These are phyloP conservation scores for Pythium aquatile DNA, from an alignment of 352 stramenopile genomes.

Conservation along the genomic window DNA sequence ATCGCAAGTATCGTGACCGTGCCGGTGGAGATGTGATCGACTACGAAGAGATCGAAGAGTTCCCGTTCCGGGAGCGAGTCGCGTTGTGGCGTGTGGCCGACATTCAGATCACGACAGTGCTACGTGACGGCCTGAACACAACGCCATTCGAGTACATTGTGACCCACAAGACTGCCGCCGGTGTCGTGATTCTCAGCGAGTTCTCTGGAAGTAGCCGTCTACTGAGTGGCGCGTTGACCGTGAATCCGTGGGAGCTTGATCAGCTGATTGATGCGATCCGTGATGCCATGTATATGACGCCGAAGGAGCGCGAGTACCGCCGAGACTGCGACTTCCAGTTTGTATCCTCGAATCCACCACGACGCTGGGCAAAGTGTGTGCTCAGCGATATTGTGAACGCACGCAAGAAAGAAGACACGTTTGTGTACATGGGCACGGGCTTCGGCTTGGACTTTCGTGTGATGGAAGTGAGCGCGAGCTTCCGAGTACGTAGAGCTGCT, in stretches of 20 bases:
- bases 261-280: conserved; percentile 70
- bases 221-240: conserved; percentile 92
- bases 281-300: conserved; percentile 71
- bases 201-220: conserved; percentile 95
- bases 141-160: conserved; percentile 84
- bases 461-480: conserved; percentile 93
- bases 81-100: conserved; percentile 75
- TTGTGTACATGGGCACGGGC: conserved; percentile 90
- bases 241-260: conserved; percentile 97
- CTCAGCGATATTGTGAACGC: conserved; percentile 77
- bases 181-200: conserved; percentile 96
- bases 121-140: conserved; percentile 77
- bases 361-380: conserved; percentile 71
- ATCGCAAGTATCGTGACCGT: conserved; percentile 77
- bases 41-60: conserved; percentile 75
- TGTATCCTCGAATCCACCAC: conserved; percentile 61
- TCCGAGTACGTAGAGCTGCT: conserved; percentile 71
- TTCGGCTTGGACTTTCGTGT: conserved; percentile 96
- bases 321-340: conserved; percentile 80
- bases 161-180: conserved; percentile 70
- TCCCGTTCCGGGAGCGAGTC: conserved; percentile 66
- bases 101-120: conserved; percentile 74
- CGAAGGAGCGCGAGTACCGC: conserved; percentile 67
- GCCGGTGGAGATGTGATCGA: conserved; percentile 60
- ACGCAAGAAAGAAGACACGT: conserved; percentile 74